Base-by-base conservation (phyloP, 1,284 basidiomycete species). In the Cystobasidium pallidum region DNA sequence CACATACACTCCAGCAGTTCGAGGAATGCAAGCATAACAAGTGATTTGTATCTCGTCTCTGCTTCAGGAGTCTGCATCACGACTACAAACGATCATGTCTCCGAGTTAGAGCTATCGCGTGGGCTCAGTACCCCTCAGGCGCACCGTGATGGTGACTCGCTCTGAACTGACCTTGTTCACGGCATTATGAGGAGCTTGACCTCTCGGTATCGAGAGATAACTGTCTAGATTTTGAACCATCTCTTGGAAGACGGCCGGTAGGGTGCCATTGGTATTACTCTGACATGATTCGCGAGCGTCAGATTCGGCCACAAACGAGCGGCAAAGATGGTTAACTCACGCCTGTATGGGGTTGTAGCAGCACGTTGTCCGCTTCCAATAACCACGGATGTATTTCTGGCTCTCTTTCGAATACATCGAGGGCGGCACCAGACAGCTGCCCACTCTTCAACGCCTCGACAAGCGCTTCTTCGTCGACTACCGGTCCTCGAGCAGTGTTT, bases 401-500 rank as follows among this genome's bases (percentile, higher is more conserved):
- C 43, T 73, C 72, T 1, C 54, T 30, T 51, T 73, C 66, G 39
- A 70, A 68, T 19, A 73, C 72, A 43, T 73, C 72, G 24, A 73
- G 52, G 26, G 57, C 72, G 0, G 55, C 72, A 0, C 51, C 63
- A 4, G 63, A 36, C 0, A 73, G 54, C 1, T 61, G 63, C n/a
- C 71, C 71, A 26, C 43, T 49, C 28, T 67, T 66, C 8, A 73
- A 43, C 1, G 71, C 71, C 41, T 73, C 36, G n/a, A 73, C 71
- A 1, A 73, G 34, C 8, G 71, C 71, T 61, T 73, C 71, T 66
- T 73, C 71, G 39, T 73, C 64, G 32, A 73, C 55, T 19, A 73
- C 71, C 13, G 71, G 70, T 8, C 84, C 84, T 30, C 84, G 77
- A 0, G 83, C 81, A 0, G 83, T 83, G 77, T 85, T 85, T 77